phyloP scores from a whole-genome alignment of 345 rosid species.

The Pseudoturritis turrita region DNA sequence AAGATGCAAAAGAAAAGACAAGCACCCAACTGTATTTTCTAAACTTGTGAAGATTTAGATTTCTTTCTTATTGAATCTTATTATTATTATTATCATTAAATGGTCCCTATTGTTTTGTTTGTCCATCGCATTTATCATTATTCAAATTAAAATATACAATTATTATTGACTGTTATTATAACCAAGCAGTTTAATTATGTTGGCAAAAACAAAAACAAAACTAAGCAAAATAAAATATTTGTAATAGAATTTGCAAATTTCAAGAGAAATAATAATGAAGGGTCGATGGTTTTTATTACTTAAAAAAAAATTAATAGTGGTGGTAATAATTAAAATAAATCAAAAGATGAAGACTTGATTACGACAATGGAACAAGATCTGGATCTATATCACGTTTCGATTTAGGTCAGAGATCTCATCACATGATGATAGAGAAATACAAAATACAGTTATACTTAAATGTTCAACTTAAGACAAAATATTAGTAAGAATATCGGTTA shows the following conservation, averaged over 20 bases:
- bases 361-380: constrained; percentile 24
- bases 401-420: constrained; percentile 29
- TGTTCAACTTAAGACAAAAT: not conserved
- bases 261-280: not conserved
- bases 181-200: not conserved
- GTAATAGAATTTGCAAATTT: no score
- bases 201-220: no score
- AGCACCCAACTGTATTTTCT: constrained; percentile 25
- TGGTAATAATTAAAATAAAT: constrained; percentile 5
- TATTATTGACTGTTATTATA: not conserved
- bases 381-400: constrained; percentile 23
- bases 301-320: constrained; percentile 10
- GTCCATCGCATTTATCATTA: not conserved
- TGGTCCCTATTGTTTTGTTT: constrained; percentile 24
- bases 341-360: constrained; percentile 15
- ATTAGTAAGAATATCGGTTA: not conserved
- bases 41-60: constrained; percentile 7
- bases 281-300: not conserved
- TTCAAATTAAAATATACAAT: not conserved
- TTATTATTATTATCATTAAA: not conserved
- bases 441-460: not conserved
- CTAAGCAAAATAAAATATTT: not conserved
- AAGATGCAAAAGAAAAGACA: constrained; percentile 30
- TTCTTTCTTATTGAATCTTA: constrained; percentile 4
- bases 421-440: constrained; percentile 15